phyloP scores from a whole-genome alignment of 2,329 filamentous ascomycete genomes.

The Pyrenophora teres region DNA sequence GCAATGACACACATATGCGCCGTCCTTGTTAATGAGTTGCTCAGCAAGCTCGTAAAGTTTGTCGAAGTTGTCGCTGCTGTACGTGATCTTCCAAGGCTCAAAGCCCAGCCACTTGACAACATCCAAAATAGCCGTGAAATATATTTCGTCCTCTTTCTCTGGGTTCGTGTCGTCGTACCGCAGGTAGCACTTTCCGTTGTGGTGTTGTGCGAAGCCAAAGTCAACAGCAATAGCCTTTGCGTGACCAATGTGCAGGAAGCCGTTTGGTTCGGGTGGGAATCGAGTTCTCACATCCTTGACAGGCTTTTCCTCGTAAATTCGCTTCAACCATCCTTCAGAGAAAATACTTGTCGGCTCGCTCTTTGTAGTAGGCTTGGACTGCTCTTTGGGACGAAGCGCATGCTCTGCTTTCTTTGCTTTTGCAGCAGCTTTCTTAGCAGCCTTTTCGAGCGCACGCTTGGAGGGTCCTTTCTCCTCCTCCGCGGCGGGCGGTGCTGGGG shows the following conservation, averaged over 20 bases:
- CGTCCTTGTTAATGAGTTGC: slow-evolving; percentile 73
- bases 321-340: slow-evolving; percentile 56
- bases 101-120: slow-evolving; percentile 88
- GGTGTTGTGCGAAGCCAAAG: slow-evolving; percentile 88
- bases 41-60: slow-evolving; percentile 87
- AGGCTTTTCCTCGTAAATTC: slow-evolving; percentile 57
- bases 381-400: slow-evolving; percentile 49
- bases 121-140: slow-evolving; percentile 86
- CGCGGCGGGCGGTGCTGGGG: slow-evolving; percentile 19
- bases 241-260: slow-evolving; percentile 90
- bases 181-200: slow-evolving; percentile 76
- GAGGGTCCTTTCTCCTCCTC: slow-evolving; percentile 49
- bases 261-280: slow-evolving; percentile 73
- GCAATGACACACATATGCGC: slow-evolving; percentile 85
- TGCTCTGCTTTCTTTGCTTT: slow-evolving; percentile 51
- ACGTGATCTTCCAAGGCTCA: slow-evolving; percentile 76
- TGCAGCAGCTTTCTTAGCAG: slow-evolving; percentile 55
- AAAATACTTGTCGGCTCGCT: slow-evolving; percentile 49
- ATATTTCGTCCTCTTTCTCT: slow-evolving; percentile 87
- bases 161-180: slow-evolving; percentile 97
- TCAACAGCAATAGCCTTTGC: slow-evolving; percentile 95
- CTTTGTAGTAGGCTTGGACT: slow-evolving; percentile 36
- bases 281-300: slow-evolving; percentile 53
- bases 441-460: slow-evolving; percentile 56
- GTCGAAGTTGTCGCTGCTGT: slow-evolving; percentile 90